Percentiles rank a stretch among this genome's conserved stretches.
phyloP scores from a whole-genome alignment of 2,329 filamentous ascomycete genomes.

The Colletotrichum tropicicola region DNA sequence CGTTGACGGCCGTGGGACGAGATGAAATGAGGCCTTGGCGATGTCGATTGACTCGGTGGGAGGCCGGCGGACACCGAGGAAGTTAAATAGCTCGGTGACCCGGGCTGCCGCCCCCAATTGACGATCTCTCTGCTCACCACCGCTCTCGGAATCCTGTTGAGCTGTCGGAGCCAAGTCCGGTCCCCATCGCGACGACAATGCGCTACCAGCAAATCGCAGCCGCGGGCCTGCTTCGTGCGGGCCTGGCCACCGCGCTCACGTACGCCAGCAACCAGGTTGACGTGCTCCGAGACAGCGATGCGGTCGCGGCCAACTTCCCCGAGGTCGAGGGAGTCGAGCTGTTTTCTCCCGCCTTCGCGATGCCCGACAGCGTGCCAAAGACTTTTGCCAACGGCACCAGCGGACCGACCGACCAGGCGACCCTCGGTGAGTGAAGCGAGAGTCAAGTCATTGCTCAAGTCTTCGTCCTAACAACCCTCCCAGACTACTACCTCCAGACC shows the following conservation, averaged over 20 bases:
- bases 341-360: slow-evolving; percentile 36
- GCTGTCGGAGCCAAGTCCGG: not conserved
- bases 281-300: slow-evolving; percentile 33
- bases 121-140: not conserved
- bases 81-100: not conserved
- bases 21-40: slow-evolving; percentile 13
- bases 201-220: not conserved
- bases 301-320: slow-evolving; percentile 32
- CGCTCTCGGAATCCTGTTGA: not conserved
- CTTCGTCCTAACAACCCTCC: not conserved
- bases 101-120: not conserved
- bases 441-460: not conserved
- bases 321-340: slow-evolving; percentile 32
- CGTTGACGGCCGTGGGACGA: not conserved
- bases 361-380: slow-evolving; percentile 33
- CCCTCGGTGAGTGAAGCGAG: slow-evolving; percentile 2
- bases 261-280: slow-evolving; percentile 39
- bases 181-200: not conserved
- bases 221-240: slow-evolving; percentile 31
- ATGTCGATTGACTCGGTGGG: not conserved
- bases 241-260: slow-evolving; percentile 31
- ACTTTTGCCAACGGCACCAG: slow-evolving; percentile 38
- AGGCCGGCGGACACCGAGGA: not conserved
- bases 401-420: slow-evolving; percentile 37
- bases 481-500: slow-evolving; percentile 34